Evolutionary conservation across 345 rosid species (phyloP), one percentile per base, ranked within the genome.

Genomic region (Dipteronia sinensis): DNA sequence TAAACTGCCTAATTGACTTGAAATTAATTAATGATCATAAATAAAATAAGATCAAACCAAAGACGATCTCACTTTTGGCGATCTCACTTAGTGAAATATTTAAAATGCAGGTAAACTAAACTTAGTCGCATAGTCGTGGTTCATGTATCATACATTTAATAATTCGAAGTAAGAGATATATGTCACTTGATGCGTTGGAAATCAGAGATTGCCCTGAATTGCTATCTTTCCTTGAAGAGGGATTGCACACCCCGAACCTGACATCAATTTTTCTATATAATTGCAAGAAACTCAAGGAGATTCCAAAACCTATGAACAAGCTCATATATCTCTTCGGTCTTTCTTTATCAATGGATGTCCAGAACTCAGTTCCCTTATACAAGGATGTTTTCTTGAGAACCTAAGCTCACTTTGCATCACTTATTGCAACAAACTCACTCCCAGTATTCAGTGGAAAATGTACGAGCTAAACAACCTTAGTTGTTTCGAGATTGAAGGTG

Each of bases 181-280:
- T n/a, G n/a, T n/a, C n/a, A n/a, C n/a, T n/a, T n/a, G n/a, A n/a
- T n/a, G n/a, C n/a, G n/a, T n/a, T n/a, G n/a, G n/a, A n/a, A n/a
- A n/a, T n/a, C n/a, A n/a, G n/a, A n/a, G n/a, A n/a, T n/a, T n/a
- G n/a, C n/a, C n/a, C n/a, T n/a, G n/a, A 77, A 42, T 79, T 85
- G 65, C 10, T 2, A 63, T 69, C 12, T 6, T 79, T 85, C 75
- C 79, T 79, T 7, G 76, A 12, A 15, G 82, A 70, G 62, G 86
- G 81, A 73, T 71, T 84, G 27, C 79, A 68, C 15, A 71, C 81
- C 2, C 84, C 85, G 42, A 82, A 79, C 55, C 83, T 84, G 65
- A 77, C 76, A 3, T 82, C 85, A 16, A 70, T 82, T 75, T 22
- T 85, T 16, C 67, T 85, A 61, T 85, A 81, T 12, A 84, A 85